Conservation (phyloP, 2,329 filamentous ascomycete genomes). For the Metarhizium brunneum region DNA sequence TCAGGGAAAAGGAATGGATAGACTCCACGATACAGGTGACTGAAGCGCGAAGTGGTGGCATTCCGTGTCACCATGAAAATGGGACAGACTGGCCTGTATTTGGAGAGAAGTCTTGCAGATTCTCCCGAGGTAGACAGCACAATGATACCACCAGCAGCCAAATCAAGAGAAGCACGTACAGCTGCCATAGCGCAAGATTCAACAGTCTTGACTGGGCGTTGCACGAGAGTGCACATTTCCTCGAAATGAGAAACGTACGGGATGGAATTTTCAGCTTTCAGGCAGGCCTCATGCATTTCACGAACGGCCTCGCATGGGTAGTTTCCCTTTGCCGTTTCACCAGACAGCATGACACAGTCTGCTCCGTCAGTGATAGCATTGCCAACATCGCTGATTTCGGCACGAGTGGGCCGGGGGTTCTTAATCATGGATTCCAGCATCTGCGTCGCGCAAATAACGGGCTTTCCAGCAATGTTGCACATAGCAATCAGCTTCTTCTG, state of each 20-base stretch:
- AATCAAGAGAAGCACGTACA: conserved; percentile 88
- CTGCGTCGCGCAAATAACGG: conserved; percentile 96
- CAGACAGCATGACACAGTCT: conserved; percentile 99
- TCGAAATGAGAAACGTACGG: conserved; percentile 96
- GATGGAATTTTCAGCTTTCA: conserved; percentile 94
- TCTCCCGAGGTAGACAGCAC: conserved; percentile 93
- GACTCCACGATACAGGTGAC: conserved; percentile 92
- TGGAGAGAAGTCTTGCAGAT: conserved; percentile 90
- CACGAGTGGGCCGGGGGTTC: conserved; percentile 95
- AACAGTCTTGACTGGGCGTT: conserved; percentile 75
- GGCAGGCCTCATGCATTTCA: conserved; percentile 98
- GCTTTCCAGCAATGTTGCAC: conserved; percentile 99
- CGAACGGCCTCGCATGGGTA: conserved; percentile 87
- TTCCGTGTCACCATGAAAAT: conserved; percentile 99
- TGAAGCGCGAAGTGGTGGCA: conserved; percentile 73
- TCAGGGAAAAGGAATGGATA: conserved; percentile 96
- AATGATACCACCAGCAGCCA: conserved; percentile 93
- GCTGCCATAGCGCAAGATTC: conserved; percentile 97
- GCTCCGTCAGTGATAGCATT: conserved; percentile 97
- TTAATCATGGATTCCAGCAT: conserved; percentile 99
- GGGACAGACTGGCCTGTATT: conserved; percentile 97
- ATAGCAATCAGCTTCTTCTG: conserved; percentile 99
- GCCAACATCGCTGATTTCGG: conserved; percentile 96
- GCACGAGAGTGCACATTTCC: conserved; percentile 77
- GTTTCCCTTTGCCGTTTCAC: conserved; percentile 95